Conservation (phyloP, 192 early-diverging fungal species). For the Coemansia sp. region DNA sequence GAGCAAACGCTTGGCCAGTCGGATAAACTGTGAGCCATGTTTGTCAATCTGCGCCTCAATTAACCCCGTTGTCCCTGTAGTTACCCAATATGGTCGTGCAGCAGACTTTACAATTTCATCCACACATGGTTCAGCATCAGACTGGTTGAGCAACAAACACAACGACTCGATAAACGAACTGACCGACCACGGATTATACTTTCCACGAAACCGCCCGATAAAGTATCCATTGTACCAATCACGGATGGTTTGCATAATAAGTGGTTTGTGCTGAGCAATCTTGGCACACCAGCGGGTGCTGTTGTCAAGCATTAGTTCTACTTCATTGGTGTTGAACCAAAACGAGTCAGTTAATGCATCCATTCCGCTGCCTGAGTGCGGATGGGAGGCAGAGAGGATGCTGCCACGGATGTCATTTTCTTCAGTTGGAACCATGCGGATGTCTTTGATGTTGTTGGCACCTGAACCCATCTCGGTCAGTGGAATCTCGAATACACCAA, state of each 20-base stretch:
- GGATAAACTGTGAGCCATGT: conserved; percentile 15
- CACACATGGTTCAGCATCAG: not conserved
- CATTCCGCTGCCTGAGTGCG: conserved; percentile 30
- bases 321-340: conserved; percentile 37
- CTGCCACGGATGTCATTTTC: conserved; percentile 31
- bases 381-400: conserved; percentile 13
- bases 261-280: conserved; percentile 19
- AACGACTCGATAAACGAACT: conserved; percentile 37
- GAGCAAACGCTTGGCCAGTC: conserved; percentile 12
- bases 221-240: conserved; percentile 40
- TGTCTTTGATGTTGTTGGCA: conserved; percentile 43
- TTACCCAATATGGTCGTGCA: conserved; percentile 28
- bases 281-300: conserved; percentile 11
- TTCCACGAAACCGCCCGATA: conserved; percentile 37
- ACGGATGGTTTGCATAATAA: conserved; percentile 18
- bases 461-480: conserved; percentile 43
- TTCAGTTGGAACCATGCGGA: conserved; percentile 29
- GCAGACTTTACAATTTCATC: conserved; percentile 10
- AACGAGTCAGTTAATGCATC: conserved; percentile 35
- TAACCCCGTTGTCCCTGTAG: conserved; percentile 19
- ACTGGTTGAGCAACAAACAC: conserved; percentile 11
- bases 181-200: conserved; percentile 53
- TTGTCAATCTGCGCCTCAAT: conserved; percentile 26
- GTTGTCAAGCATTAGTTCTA: conserved; percentile 33
- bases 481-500: conserved; percentile 45